A percentile compares a stretch with the other conserved stretches of the same genome.
Evolutionary conservation across 2,329 filamentous ascomycete genomes (phyloP).

Genomic region (Aaosphaeria arxii): DNA sequence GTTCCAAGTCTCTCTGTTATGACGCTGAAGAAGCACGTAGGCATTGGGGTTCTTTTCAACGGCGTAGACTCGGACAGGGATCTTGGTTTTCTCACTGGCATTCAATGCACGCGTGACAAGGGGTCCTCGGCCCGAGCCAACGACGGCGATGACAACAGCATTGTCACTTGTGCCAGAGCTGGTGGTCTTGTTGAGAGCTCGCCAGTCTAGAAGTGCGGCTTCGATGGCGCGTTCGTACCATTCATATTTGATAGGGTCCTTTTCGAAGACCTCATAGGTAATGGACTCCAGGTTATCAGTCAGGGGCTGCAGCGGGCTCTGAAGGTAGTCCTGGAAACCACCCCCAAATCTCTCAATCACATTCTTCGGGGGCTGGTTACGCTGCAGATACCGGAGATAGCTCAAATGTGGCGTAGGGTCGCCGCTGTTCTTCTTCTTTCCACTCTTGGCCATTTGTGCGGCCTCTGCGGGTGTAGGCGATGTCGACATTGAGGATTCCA

Average conservation of each 20-base stretch:
- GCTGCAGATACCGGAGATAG: constrained; percentile 82
- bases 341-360: constrained; percentile 65
- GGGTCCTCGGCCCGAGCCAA: constrained; percentile 88
- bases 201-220: constrained; percentile 79
- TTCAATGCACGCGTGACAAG: constrained; percentile 82
- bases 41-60: constrained; percentile 99
- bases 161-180: constrained; percentile 60
- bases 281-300: constrained; percentile 96
- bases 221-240: constrained; percentile 88
- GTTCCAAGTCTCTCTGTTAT: constrained; percentile 77
- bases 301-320: constrained; percentile 89
- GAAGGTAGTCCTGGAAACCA: constrained; percentile 89
- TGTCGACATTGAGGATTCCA: constrained; percentile 15
- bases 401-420: constrained; percentile 66
- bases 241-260: constrained; percentile 95
- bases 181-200: constrained; percentile 66
- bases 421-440: constrained; percentile 44
- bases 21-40: constrained; percentile 84
- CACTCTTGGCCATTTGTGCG: constrained; percentile 38
- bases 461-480: constrained; percentile 69
- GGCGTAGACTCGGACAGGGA: constrained; percentile 82
- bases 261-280: constrained; percentile 98
- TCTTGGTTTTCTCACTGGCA: constrained; percentile 72
- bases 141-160: constrained; percentile 82
- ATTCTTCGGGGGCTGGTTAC: constrained; percentile 67